phyloP scores from a whole-genome alignment of 495 filamentous ascomycete species.

The Bathelium albidoporum region DNA sequence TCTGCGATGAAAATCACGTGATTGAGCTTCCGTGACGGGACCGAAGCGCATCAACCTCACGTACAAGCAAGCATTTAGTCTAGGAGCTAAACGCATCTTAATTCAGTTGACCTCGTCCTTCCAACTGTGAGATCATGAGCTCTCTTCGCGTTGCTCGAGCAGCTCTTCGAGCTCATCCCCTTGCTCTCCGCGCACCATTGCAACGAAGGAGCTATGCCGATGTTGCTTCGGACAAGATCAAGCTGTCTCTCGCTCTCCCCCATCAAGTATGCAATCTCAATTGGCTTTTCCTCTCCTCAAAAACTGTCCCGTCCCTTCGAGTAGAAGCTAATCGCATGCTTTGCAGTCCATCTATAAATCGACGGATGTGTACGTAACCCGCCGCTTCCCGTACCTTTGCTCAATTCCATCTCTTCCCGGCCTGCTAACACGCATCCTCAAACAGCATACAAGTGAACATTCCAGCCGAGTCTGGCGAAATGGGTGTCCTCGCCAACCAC shows the following conservation, averaged over 20 bases:
- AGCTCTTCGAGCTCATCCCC: conserved; percentile 68
- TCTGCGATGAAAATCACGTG: too few relatives aligned
- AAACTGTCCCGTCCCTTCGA: background rate
- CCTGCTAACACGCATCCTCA: conserved; percentile 7
- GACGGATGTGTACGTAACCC: conserved; percentile 57
- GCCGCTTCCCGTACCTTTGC: conserved; percentile 9
- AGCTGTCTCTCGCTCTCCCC: conserved; percentile 91
- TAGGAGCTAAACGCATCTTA: background rate
- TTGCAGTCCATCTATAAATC: conserved; percentile 62
- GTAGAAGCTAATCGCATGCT: conserved; percentile 7
- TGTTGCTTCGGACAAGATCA: conserved; percentile 90
- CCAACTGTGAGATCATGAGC: conserved; percentile 53
- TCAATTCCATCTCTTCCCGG: background rate
- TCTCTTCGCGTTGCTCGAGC: conserved; percentile 79
- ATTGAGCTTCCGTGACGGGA: background rate
- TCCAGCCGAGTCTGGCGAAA: conserved; percentile 93
- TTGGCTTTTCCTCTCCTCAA: background rate
- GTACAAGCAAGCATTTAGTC: background rate
- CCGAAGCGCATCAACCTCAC: background rate
- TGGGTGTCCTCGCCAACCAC: conserved; percentile 98
- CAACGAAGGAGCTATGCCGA: conserved; percentile 90
- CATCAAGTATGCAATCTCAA: conserved; percentile 69
- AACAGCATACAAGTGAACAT: conserved; percentile 94
- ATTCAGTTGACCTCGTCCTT: background rate
- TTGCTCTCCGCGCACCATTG: conserved; percentile 55